A percentile compares a stretch with the other conserved stretches of the same genome.
Conservation (phyloP, 2,329 filamentous ascomycete species). For the Colletotrichum lupini region DNA sequence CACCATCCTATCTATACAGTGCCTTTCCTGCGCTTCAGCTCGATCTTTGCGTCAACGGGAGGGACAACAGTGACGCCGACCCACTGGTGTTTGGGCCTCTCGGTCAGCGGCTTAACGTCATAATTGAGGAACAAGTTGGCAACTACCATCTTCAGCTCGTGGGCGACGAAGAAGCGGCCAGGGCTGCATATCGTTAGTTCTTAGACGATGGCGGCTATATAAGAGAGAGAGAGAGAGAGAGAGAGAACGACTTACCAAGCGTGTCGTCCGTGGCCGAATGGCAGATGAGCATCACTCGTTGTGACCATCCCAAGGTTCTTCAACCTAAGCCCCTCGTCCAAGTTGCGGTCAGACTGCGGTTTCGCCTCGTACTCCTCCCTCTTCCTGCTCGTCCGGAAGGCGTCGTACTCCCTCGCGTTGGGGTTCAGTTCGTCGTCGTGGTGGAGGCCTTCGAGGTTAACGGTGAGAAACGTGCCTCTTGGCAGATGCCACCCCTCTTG, state of each 20-base stretch:
- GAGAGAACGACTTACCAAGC: conserved; percentile 48
- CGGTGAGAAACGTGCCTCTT: conserved; percentile 53
- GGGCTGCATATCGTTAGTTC: conserved; percentile 46
- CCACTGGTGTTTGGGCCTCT: conserved; percentile 54
- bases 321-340: conserved; percentile 44
- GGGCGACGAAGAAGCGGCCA: conserved; percentile 66
- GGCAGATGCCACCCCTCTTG: conserved; percentile 58
- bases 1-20: neutral
- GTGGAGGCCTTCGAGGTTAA: conserved; percentile 57
- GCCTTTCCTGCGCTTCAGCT: conserved; percentile 42
- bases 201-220: neutral
- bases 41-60: conserved; percentile 44
- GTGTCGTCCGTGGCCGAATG: conserved; percentile 69
- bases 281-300: conserved; percentile 60
- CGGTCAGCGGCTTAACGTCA: conserved; percentile 56
- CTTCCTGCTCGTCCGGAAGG: conserved; percentile 59
- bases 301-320: conserved; percentile 63
- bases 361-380: conserved; percentile 51
- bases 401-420: conserved; percentile 56
- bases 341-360: conserved; percentile 41
- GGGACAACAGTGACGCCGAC: conserved; percentile 56
- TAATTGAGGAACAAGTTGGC: conserved; percentile 63
- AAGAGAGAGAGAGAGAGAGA: too few species aligned
- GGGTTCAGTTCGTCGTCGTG: conserved; percentile 58
- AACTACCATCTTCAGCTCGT: conserved; percentile 66